Evolutionary conservation across 129 eudicot genomes (phyloP), one percentile per base, ranked within the genome.

Genomic region (Centella asiatica): DNA sequence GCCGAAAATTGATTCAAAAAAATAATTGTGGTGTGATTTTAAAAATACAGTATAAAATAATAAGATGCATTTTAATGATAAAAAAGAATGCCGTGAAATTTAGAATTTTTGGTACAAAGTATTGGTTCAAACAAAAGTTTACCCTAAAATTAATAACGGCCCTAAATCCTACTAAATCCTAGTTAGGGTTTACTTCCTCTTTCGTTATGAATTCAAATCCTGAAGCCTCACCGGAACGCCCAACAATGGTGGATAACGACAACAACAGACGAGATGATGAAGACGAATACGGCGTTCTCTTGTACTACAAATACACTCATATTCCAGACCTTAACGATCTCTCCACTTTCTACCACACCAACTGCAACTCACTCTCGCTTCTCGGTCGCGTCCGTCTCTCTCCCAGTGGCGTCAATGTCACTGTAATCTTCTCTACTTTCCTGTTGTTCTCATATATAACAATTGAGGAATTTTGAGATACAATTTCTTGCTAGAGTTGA

Each of bases 331-430:
- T 87, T 31, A 71, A 81, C 61, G 42, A 67, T 15, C 82, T 92
- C 39, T 77, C 52, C 84, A 66, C 74, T 77, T 82, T 88, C 76
- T 87, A 77, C 77, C 27, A 65, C 15, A 65, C 84, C 66, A 84
- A 76, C 68, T 82, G 95, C 85, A 71, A 57, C 55, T 82, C 88
- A 14, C 90, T 92, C 77, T 67, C 77, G 44, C 90, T 84, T 62
- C 90, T 87, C 27, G 95, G 95, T 65, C 98, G 95, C 64, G 90
- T 92, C 18, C 95, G 96, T 62, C 82, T 87, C 57, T 77, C 95
- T 71, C 78, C 90, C 18, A 57, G 77, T 34, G 97, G 95, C 77
- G 95, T 84, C 73, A 90, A 87, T 56, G 98, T 84, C 78, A 85
- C 95, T 18, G 78, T 82, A 78, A 56, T 4, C 8, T 44, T 24